Conservation (phyloP, 805 yeast species). For the Nakazawaea laoshanensis region DNA sequence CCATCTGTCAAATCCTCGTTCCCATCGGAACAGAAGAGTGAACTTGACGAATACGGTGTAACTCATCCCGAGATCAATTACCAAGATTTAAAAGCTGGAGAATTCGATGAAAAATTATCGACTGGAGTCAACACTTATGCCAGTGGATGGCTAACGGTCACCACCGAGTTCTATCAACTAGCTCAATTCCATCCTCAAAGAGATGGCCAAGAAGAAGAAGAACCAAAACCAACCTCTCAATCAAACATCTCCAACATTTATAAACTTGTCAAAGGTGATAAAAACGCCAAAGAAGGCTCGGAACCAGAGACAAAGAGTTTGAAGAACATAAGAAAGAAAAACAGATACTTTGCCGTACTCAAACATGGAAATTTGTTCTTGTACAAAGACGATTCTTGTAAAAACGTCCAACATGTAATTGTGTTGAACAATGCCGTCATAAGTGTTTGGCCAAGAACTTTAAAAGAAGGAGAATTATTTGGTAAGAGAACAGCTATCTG, state of each 20-base stretch:
- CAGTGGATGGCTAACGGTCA: slow-evolving; percentile 80
- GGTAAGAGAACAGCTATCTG: slow-evolving; percentile 76
- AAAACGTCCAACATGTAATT: slow-evolving; percentile 69
- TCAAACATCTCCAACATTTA: slow-evolving; percentile 57
- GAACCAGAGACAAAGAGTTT: slow-evolving; percentile 23
- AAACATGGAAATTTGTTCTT: slow-evolving; percentile 85
- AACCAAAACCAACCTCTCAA: slow-evolving; percentile 32
- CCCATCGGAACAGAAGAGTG: slow-evolving; percentile 15
- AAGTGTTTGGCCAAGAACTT: slow-evolving; percentile 75
- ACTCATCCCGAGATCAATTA: slow-evolving; percentile 20
- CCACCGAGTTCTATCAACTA: slow-evolving; percentile 61
- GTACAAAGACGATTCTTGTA: slow-evolving; percentile 62
- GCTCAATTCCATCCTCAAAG: slow-evolving; percentile 26
- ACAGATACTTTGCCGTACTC: slow-evolving; percentile 59
- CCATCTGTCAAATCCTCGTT: slow-evolving; percentile 18
- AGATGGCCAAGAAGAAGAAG: slow-evolving; percentile 17
- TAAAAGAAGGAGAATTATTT: slow-evolving; percentile 72
- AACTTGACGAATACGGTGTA: slow-evolving; percentile 16
- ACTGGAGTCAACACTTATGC: slow-evolving; percentile 56
- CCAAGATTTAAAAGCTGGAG: slow-evolving; percentile 46
- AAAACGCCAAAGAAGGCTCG: slow-evolving; percentile 11
- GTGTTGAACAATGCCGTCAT: slow-evolving; percentile 66
- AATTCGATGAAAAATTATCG: slow-evolving; percentile 49
- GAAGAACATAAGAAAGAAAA: slow-evolving; percentile 38
- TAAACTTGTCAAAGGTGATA: slow-evolving; percentile 39